phyloP scores from a whole-genome alignment of 2,329 filamentous ascomycete species.

The Aspergillus sp. region DNA sequence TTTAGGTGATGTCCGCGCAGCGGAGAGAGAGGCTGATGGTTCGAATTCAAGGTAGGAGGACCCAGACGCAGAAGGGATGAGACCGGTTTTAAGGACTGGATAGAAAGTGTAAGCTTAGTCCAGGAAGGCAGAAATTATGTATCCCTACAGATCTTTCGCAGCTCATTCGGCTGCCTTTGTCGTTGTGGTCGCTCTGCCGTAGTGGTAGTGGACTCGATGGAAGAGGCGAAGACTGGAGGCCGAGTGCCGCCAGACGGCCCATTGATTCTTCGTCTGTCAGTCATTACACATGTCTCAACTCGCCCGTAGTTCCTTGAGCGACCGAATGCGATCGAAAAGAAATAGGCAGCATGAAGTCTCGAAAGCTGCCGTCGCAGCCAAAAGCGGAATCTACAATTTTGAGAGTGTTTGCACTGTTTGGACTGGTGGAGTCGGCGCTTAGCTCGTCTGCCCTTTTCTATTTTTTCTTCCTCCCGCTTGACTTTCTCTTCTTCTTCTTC shows the following conservation, averaged over 20 bases:
- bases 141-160: slow-evolving; percentile 80
- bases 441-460: slow-evolving; percentile 17
- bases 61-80: slow-evolving; percentile 89
- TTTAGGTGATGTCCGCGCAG: slow-evolving; percentile 44
- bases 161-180: slow-evolving; percentile 64
- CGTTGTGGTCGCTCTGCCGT: slow-evolving; percentile 52
- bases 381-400: slow-evolving; percentile 36
- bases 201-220: slow-evolving; percentile 47
- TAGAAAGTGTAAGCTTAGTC: slow-evolving; percentile 17
- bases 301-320: slow-evolving; percentile 6
- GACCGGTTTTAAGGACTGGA: slow-evolving; percentile 81
- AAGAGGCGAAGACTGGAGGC: slow-evolving; percentile 66
- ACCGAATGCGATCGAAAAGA: slow-evolving; percentile 7
- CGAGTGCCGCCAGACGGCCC: slow-evolving; percentile 76
- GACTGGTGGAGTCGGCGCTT: slow-evolving; percentile 17
- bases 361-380: slow-evolving; percentile 17
- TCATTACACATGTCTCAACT: slow-evolving; percentile 52
- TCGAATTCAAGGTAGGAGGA: slow-evolving; percentile 68
- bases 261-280: slow-evolving; percentile 87
- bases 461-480: slow-evolving; percentile 17
- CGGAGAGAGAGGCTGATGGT: slow-evolving; percentile 46
- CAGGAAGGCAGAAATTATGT: background rate
- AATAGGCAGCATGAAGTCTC: slow-evolving; percentile 1
- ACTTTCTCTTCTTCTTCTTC: slow-evolving; percentile 22
- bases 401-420: slow-evolving; percentile 43